A percentile compares a stretch with the other conserved stretches of the same genome.
These are phyloP conservation scores for Solanum paucissectum DNA, from an alignment of 257 asterid genomes.

Conservation along the genomic window DNA sequence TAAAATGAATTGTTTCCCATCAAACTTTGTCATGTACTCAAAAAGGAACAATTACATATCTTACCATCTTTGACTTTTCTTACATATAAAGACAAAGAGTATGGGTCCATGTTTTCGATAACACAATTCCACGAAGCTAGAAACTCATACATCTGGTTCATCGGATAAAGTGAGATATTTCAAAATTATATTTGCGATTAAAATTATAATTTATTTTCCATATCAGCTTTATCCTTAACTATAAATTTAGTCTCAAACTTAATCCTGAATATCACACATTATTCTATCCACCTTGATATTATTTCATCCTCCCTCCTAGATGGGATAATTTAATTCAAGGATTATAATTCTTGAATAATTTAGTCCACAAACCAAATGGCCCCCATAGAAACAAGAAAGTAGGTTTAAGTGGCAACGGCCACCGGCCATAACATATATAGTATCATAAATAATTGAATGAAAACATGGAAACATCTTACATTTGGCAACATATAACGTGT, in stretches of 20 bases:
- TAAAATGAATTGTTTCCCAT: neutral
- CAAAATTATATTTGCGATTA: neutral
- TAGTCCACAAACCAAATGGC: too few relatives aligned
- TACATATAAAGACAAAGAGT: neutral
- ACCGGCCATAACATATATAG: neutral
- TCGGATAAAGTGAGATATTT: neutral
- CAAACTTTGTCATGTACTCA: neutral
- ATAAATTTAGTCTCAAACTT: neutral
- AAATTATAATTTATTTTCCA: neutral
- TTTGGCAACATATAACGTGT: neutral
- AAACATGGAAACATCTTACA: neutral
- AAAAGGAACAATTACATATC: neutral
- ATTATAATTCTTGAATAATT: too few relatives aligned
- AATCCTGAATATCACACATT: neutral
- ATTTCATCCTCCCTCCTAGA: too few relatives aligned
- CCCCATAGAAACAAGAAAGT: neutral
- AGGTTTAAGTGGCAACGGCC: neutral
- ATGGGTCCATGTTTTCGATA: neutral
- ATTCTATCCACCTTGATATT: too few relatives aligned
- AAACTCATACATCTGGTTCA: neutral
- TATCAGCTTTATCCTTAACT: fast-evolving
- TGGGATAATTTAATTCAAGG: too few relatives aligned
- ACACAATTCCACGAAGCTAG: neutral
- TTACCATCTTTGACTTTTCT: neutral
- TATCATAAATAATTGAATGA: neutral